These are phyloP conservation scores for Yamadazyma spencermartinsiae DNA, from an alignment of 1,139 yeast genomes.

Conservation along the genomic window DNA sequence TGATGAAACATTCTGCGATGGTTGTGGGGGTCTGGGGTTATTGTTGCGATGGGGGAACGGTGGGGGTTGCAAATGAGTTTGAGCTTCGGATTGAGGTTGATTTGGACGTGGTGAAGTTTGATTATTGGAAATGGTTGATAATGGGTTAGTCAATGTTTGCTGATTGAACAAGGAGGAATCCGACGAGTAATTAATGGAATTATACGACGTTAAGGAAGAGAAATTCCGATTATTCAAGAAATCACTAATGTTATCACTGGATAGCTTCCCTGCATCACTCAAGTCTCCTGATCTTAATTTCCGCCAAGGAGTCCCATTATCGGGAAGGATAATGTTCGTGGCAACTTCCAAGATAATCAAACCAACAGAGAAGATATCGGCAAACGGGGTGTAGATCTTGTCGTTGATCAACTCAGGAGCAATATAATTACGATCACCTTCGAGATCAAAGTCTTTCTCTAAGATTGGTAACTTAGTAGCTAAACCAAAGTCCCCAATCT, in stretches of 20 bases:
- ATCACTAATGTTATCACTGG: constrained; percentile 53
- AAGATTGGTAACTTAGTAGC: constrained; percentile 55
- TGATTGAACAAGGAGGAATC: constrained; percentile 13
- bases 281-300: constrained; percentile 92
- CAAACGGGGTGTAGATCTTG: constrained; percentile 84
- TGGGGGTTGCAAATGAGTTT: constrained; percentile 14
- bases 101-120: constrained; percentile 2
- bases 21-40: background rate
- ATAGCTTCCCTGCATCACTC: constrained; percentile 89
- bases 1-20: background rate
- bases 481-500: constrained; percentile 80
- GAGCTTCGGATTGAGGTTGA: constrained; percentile 2
- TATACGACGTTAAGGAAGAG: constrained; percentile 38
- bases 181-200: constrained; percentile 16
- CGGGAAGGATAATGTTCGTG: constrained; percentile 92
- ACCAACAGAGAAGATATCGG: constrained; percentile 92
- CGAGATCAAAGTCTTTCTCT: constrained; percentile 73
- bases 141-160: constrained; percentile 9
- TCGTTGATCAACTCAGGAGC: constrained; percentile 93
- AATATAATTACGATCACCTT: constrained; percentile 95
- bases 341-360: constrained; percentile 92
- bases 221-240: constrained; percentile 43
- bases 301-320: constrained; percentile 97
- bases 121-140: constrained; percentile 1
- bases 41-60: constrained; percentile 1